Percentiles rank a stretch among this genome's conserved stretches.
These are phyloP conservation scores for Petasospora rhodanensis DNA, from an alignment of 1,139 yeast species.

Conservation along the genomic window DNA sequence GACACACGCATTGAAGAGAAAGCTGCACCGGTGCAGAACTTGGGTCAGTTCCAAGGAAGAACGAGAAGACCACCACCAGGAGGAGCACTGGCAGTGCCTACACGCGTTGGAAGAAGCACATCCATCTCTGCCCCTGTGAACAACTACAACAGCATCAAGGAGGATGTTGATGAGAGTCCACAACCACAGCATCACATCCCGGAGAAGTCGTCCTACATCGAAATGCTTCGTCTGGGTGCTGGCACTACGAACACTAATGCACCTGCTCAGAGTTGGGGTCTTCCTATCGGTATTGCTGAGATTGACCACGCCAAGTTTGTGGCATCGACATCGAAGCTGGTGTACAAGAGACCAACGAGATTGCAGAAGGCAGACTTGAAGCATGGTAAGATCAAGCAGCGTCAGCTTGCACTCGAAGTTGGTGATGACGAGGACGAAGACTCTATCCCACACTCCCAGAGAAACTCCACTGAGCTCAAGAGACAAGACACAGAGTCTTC, in stretches of 20 bases:
- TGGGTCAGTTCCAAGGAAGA: slow-evolving; percentile 11
- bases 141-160: slow-evolving; percentile 18
- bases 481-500: too few species aligned
- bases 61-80: slow-evolving; percentile 34
- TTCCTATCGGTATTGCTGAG: slow-evolving; percentile 62
- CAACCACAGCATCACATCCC: slow-evolving; percentile 33
- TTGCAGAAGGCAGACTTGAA: slow-evolving; percentile 46
- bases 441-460: slow-evolving; percentile 1
- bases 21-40: slow-evolving; percentile 44
- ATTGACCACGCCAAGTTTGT: slow-evolving; percentile 28
- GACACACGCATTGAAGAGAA: slow-evolving; percentile 46
- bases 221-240: slow-evolving; percentile 40
- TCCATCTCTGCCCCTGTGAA: slow-evolving; percentile 22
- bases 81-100: slow-evolving; percentile 26
- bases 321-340: slow-evolving; percentile 9
- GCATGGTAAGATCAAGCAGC: slow-evolving; percentile 71
- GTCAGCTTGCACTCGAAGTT: slow-evolving; percentile 72
- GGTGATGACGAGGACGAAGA: slow-evolving; percentile 50
- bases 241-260: slow-evolving; percentile 52
- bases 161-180: slow-evolving; percentile 9
- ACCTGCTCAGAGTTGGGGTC: slow-evolving; percentile 52
- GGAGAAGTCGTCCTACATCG: slow-evolving; percentile 54
- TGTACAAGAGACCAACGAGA: slow-evolving; percentile 19
- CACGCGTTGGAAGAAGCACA: slow-evolving; percentile 31
- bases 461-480: slow-evolving; percentile 15